A percentile compares a stretch with the other conserved stretches of the same genome.
Conservation (phyloP, 208 protist species). For the Leishmania braziliensis region DNA sequence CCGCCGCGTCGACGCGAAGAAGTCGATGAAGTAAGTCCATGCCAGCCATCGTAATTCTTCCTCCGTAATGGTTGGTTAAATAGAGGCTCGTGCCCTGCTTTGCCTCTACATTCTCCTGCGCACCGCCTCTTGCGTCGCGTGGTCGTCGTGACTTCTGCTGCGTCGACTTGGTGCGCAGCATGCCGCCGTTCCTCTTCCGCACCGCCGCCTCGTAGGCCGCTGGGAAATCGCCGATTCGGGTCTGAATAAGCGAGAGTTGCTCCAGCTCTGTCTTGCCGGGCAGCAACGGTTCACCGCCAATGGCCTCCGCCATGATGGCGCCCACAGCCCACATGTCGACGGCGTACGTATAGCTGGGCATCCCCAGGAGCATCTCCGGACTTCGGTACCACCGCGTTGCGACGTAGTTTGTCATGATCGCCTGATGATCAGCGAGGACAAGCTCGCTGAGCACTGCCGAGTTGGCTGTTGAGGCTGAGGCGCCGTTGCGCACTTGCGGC, state of each 20-base stretch:
- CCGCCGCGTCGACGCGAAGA: constrained; percentile 44
- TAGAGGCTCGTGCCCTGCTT: constrained; percentile 24
- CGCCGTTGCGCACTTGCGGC: not conserved
- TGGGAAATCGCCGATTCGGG: constrained; percentile 66
- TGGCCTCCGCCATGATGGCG: constrained; percentile 90
- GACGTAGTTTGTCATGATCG: constrained; percentile 90
- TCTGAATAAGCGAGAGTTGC: constrained; percentile 84
- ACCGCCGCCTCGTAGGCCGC: constrained; percentile 47
- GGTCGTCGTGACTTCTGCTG: not conserved
- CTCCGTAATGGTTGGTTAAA: constrained; percentile 42
- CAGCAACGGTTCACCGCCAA: constrained; percentile 80
- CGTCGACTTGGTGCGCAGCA: constrained; percentile 14
- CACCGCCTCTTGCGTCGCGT: not conserved
- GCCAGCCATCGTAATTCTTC: constrained; percentile 36
- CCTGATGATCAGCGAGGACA: constrained; percentile 40
- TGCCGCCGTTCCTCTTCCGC: constrained; percentile 44
- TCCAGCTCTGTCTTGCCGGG: constrained; percentile 88
- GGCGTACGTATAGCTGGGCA: constrained; percentile 68
- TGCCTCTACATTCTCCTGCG: not conserved
- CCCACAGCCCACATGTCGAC: constrained; percentile 94
- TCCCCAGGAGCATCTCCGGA: constrained; percentile 92
- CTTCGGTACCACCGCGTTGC: constrained; percentile 93
- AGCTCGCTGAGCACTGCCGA: constrained; percentile 40
- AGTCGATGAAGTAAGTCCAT: constrained; percentile 65
- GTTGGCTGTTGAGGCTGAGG: not conserved